Evolutionary conservation across 164 flowering plant genomes (phyloP), one percentile per base, ranked within the genome.

Genomic region (Santalum album): DNA sequence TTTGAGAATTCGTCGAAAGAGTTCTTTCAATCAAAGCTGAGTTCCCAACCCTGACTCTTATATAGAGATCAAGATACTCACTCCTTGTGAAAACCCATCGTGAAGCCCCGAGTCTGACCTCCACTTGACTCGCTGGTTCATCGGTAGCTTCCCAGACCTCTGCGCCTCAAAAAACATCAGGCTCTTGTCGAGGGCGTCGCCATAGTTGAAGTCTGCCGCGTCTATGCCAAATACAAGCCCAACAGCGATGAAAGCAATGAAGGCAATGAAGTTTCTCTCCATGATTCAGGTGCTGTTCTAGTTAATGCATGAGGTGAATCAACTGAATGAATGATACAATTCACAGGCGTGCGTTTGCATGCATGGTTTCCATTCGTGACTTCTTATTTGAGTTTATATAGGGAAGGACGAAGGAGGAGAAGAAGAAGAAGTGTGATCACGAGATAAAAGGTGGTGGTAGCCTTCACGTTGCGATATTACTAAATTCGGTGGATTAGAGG

Each of bases 131-230:
- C 82, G 66, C 40, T 74, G 78, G 43, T 62, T 44, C 0, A 54
- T 12, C 0, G 90, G 92, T 0, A 89, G 73, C 51, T 78, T 76
- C 0, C 97, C 97, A 0, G 97, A 86, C 56, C 92, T 69, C 50
- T 86, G 97, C 2, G 91, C 95, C 61, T 89, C 95, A 1, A 81
- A 81, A 57, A 78, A 89, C 75, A 78, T 2, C 61, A 89, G 74
- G 38, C 75, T 80, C 67, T 78, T 82, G 45, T 72, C 76, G 0
- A 84, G 76, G 2, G 95, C 95, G 36, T 74, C 78, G 0, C 69
- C 76, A 40, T 89, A 86, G 65, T 81, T 64, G 64, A 60, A 71
- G 17, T 58, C 71, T 2, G 55, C 46, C 1, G 34, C 71, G 1
- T 19, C 39, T 1, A 52, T 12, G 17, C 36, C 25, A 0, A 56